Conservation (phyloP, 139 green algal species). For the Prasinococcaceae sp. region DNA sequence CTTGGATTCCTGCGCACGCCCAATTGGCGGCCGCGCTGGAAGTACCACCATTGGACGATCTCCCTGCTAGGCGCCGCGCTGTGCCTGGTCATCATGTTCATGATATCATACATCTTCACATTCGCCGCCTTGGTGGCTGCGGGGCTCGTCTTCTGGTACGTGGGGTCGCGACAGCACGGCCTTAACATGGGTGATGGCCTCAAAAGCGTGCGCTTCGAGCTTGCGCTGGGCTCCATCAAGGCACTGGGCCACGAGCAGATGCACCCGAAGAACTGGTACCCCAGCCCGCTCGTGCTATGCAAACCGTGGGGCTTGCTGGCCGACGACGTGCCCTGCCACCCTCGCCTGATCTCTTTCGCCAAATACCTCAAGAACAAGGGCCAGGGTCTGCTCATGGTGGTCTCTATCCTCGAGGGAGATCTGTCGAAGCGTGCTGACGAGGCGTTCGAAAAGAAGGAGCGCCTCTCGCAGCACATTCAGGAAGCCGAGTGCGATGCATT, state of each 20-base stretch:
- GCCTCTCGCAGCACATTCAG: constrained; percentile 23
- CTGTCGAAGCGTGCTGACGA: constrained; percentile 17
- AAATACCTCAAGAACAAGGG: constrained; percentile 34
- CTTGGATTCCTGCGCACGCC: constrained; percentile 25
- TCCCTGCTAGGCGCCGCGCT: constrained; percentile 15
- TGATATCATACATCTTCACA: constrained; percentile 27
- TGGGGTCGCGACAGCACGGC: constrained; percentile 20
- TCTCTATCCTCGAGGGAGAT: constrained; percentile 20
- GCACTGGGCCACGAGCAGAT: constrained; percentile 12
- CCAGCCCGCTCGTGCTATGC: constrained; percentile 29
- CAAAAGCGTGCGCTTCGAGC: constrained; percentile 24
- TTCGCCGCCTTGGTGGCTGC: constrained; percentile 18
- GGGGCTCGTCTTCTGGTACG: constrained; percentile 29
- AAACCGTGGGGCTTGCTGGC: constrained; percentile 29
- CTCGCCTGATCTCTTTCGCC: constrained; percentile 27
- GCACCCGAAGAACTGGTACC: constrained; percentile 35
- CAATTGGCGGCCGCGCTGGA: constrained; percentile 27
- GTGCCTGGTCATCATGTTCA: constrained; percentile 30
- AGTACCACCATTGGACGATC: constrained; percentile 21
- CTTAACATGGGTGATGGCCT: constrained; percentile 27
- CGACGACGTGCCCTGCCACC: constrained; percentile 24
- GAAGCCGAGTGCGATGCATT: constrained; percentile 25
- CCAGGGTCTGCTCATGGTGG: constrained; percentile 22
- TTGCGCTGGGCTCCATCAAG: constrained; percentile 18
- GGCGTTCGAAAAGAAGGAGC: constrained; percentile 1